Base-by-base conservation (phyloP, 177 flowering plant species). In the Vitis hybrid region DNA sequence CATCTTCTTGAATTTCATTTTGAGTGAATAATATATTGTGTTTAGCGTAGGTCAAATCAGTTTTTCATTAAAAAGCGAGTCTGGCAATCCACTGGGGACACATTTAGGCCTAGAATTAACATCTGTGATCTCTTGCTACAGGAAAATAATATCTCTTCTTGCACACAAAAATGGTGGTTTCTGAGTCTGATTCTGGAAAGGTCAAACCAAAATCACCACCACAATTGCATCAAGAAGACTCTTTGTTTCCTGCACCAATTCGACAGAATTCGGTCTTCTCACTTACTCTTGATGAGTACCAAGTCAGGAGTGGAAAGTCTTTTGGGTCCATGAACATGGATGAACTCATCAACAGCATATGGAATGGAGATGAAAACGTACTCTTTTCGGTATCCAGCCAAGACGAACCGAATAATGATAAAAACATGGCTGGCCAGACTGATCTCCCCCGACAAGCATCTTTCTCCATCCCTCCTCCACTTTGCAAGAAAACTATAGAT, bases 301-400 rank as follows among this genome's bases (percentile, higher is more conserved):
- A 76, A 45, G 63, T 49, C 58, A 78, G 72, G 70, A 76, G 82
- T 45, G 77, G 82, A 12, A 81, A 69, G 80, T 71, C 60, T 50
- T 68, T 78, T 14, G 82, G 84, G 29, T 68, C 82, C n/a, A 80
- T 82, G 85, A 82, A 77, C 72, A 76, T 82, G 79, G 85, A 82
- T 51, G 83, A 82, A 52, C 76, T 82, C 73, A 70, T 82, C 3
- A 65, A 79, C 55, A 82, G 70, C 59, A 33, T 80, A 14, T 80
- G 81, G 83, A 74, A 49, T 59, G 78, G 51, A 3, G 81, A 80
- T 49, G 79, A 74, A 4, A 65, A 75, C 51, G 65, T 69, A n/a
- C 31, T 15, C 3, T 33, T 39, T 11, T 20, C 55, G 1, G 72
- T 10, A 16, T 20, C 67, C 68, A 71, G 49, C 70, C 69, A 39